Evolutionary conservation across 2,329 filamentous ascomycete species (phyloP).

Genomic region (Emergomyces orientalis): DNA sequence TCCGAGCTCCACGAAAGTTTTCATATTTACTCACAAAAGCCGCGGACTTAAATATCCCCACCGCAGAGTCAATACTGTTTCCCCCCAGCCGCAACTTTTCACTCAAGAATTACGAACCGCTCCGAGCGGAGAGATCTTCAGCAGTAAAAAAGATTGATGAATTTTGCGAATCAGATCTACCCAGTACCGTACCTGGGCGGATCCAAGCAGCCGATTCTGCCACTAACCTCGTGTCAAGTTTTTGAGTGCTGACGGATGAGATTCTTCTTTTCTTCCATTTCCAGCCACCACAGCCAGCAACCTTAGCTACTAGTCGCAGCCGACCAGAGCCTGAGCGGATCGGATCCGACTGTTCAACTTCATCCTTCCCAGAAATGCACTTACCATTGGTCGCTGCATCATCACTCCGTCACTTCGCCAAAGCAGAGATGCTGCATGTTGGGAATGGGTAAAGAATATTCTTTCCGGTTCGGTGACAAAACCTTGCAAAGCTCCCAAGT

Average conservation of each 20-base stretch:
- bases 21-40: not conserved
- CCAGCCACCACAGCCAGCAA: not conserved
- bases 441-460: not conserved
- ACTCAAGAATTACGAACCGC: not conserved
- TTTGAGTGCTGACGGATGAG: conserved; percentile 7
- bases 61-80: not conserved
- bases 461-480: not conserved
- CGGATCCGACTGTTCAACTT: not conserved
- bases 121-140: not conserved
- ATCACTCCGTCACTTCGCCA: not conserved
- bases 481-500: not conserved
- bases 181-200: not conserved
- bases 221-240: not conserved
- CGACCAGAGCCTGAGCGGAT: not conserved
- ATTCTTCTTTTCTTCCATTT: conserved; percentile 3
- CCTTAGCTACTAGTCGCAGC: not conserved
- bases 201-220: not conserved
- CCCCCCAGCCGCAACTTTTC: not conserved
- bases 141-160: not conserved
- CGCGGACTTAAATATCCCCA: not conserved
- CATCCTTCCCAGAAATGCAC: not conserved
- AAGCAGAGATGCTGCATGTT: not conserved
- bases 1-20: not conserved
- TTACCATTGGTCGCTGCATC: not conserved
- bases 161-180: not conserved